A percentile compares a stretch with the other conserved stretches of the same genome.
Conservation (phyloP, 495 filamentous ascomycete genomes). For the Aspergillus conjunctus region DNA sequence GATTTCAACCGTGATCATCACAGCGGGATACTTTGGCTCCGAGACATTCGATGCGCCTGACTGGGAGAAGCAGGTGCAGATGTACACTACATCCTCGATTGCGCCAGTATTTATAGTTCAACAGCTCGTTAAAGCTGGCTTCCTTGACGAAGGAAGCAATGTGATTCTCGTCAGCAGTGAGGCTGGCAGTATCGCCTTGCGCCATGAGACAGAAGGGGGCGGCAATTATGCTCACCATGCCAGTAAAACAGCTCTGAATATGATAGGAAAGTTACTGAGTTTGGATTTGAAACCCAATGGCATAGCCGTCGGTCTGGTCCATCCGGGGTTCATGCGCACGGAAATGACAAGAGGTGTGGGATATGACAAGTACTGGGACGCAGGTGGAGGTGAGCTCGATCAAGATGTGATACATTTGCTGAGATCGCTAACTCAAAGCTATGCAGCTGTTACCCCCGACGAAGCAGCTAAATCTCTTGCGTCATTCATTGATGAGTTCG, state of each 20-base stretch:
- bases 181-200: conserved; percentile 66
- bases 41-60: conserved; percentile 65
- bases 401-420: neutral
- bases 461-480: conserved; percentile 65
- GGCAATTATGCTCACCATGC: conserved; percentile 76
- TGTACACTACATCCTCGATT: conserved; percentile 71
- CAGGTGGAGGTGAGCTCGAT: conserved; percentile 56
- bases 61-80: conserved; percentile 65
- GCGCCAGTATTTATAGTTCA: conserved; percentile 68
- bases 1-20: conserved; percentile 63
- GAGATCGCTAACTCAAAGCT: conserved; percentile 7
- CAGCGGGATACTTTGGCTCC: conserved; percentile 67
- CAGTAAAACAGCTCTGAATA: conserved; percentile 71
- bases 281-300: conserved; percentile 65
- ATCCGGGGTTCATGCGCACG: conserved; percentile 76
- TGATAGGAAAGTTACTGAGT: conserved; percentile 71
- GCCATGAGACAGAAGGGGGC: conserved; percentile 67
- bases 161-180: conserved; percentile 69
- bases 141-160: conserved; percentile 56
- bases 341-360: conserved; percentile 72
- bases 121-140: conserved; percentile 54
- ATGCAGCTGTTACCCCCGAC: conserved; percentile 64
- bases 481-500: conserved; percentile 61
- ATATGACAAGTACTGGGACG: conserved; percentile 72
- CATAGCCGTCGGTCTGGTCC: conserved; percentile 66